Conservation (phyloP, 495 filamentous ascomycete genomes). For the Penicillium canariense region DNA sequence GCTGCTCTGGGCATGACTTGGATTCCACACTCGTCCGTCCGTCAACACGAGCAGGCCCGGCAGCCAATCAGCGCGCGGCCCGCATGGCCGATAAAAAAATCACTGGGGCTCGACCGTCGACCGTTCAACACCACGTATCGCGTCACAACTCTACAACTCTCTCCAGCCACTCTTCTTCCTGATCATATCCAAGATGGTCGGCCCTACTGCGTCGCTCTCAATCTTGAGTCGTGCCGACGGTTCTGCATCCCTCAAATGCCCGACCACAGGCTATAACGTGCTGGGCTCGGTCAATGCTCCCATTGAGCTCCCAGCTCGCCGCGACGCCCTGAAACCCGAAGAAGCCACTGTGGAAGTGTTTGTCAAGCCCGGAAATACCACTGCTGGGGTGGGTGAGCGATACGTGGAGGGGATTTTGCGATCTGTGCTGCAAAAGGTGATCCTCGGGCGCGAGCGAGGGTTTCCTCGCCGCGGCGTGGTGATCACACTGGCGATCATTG, state of each 20-base stretch:
- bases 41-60: neutral
- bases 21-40: too few species aligned
- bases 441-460: constrained; percentile 34
- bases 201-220: constrained; percentile 36
- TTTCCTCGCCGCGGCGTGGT: constrained; percentile 44
- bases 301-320: constrained; percentile 76
- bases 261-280: constrained; percentile 71
- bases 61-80: constrained; percentile 25
- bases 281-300: constrained; percentile 87
- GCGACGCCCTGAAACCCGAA: constrained; percentile 79
- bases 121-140: neutral
- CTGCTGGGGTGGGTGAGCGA: constrained; percentile 75
- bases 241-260: constrained; percentile 74
- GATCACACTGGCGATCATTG: constrained; percentile 39
- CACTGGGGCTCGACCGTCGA: constrained; percentile 10
- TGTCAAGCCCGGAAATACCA: constrained; percentile 67
- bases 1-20: too few species aligned
- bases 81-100: constrained; percentile 27
- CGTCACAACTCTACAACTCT: neutral
- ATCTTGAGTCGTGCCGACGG: constrained; percentile 77
- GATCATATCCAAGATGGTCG: constrained; percentile 30
- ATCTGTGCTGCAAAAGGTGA: constrained; percentile 30
- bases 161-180: neutral
- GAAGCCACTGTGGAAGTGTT: constrained; percentile 89
- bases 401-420: constrained; percentile 36